Evolutionary conservation across 2,329 filamentous ascomycete species (phyloP), one percentile per base, ranked within the genome.

Genomic region (Aphanoascus verrucosus): DNA sequence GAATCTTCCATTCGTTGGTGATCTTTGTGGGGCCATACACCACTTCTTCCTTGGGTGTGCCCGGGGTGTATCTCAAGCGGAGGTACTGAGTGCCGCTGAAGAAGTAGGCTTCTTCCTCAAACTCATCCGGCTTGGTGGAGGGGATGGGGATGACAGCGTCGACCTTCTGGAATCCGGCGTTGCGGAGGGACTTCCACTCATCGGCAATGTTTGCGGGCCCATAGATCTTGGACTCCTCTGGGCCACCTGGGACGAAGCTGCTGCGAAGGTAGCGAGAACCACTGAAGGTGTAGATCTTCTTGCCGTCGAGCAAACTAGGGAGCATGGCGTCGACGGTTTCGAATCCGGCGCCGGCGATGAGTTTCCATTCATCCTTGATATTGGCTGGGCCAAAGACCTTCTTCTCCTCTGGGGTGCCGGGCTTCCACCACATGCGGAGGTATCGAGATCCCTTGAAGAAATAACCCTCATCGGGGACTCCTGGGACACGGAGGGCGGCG

Each of bases 141-240:
- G 47, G 51, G 31, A 56, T 48, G 20, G 55, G 52, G 32, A 49
- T 44, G 42, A 54, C 43, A 32, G 52, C 52, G 37, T 46, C 47
- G 20, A 46, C 47, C 5, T 37, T 48, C n/a, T 35, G 49, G 28
- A 47, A 49, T 17, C 42, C 50, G 7, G 50, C 50, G 32, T 52
- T 34, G 23, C 50, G 50, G 7, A 52, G 50, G 2, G 42, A 11
- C 35, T 40, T 45, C 50, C 50, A 52, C 20, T 46, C 50, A 8
- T 52, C 50, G 12, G 37, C 41, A 20, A 52, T 52, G 17, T 37
- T 45, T 11, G 41, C 42, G 5, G 50, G 50, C 5, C 31, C 46
- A 35, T 4, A 49, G 35, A 52, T 44, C 41, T 45, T 52, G 49
- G 40, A 32, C 23, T 45, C 41, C 19, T 44, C 12, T 14, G 40